Base-by-base conservation (phyloP, 331 rosid species). In the Phaseolus coccineus region DNA sequence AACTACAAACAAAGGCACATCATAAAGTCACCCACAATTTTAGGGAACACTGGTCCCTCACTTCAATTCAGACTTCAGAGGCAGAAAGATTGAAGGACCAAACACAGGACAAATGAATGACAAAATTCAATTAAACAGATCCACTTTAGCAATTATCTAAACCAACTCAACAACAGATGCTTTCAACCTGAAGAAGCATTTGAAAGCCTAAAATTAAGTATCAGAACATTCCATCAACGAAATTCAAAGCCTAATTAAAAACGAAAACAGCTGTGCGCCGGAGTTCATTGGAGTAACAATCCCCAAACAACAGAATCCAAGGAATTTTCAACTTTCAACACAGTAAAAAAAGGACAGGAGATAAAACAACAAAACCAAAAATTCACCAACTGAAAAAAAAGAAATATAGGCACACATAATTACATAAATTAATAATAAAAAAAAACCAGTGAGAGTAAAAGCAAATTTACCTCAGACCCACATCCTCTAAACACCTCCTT, bases 401-500 rank as follows among this genome's bases (percentile, higher is more conserved):
- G 2, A 30, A 30, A 51, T 39, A 66, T 24, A 57, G 24, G 40
- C 3, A n/a, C 2, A 22, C 67, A 47, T 35, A 46, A 51, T 16
- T 69, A 61, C 9, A 51, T 12, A 52, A 77, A 51, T 61, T 77
- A 87, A 80, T 78, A 78, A 69, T 19, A 35, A 73, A 71, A 88
- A 73, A 31, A 28, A 58, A 14, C 48, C 14, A 81, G 74, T 83
- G 73, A 78, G 59, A 48, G 25, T 58, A 62, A 56, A 71, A 50
- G 70, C n/a, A 80, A 85, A 78, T 68, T 85, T 91, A 95, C 96
- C 99, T 91, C 88, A 93, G 77, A 86, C 91, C 89, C 90, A 90
- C 96, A 87, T 88, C 92, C 81, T 83, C 74, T 37, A 39, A 81
- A 77, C 83, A 84, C 57, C 80, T 74, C 64, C 47, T 68, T 52